Base-by-base conservation (phyloP, 23 red algal species). In the Gracilaria gracilis region DNA sequence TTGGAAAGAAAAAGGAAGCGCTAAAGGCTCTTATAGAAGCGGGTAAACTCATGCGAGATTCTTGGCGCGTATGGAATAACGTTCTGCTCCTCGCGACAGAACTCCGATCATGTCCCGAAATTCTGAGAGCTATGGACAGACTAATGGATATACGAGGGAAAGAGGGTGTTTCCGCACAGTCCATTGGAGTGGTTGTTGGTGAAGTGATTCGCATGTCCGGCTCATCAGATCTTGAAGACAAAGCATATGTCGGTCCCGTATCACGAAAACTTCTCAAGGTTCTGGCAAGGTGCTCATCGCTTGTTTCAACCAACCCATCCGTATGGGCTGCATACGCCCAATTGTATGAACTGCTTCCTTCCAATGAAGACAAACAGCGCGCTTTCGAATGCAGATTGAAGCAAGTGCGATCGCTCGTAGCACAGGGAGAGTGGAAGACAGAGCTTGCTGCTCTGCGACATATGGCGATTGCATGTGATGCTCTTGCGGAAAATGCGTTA, bases 11-110 rank as follows among this genome's bases (percentile, higher is more conserved):
- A 28, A 91, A 93, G 51, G 91, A 91, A 77, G 93, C 88, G 16
- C 58, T 98, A 27, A 89, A 69, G 25, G 91, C 91, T 79, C 77
- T 97, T 20, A 55, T 40, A 62, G 67, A 97, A 75, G 95, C 95
- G 17, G 86, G 67, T 33, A 91, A 88, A 38, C 59, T 55, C 7
- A 86, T 67, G 69, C 70, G 87, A 74, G 91, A 94, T 44, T 92
- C 87, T 15, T 97, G 95, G 95, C 91, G 83, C 7, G 25, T 97
- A 4, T 92, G 87, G 95, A 53, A 89, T 53, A 92, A 97, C 49
- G 58, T 92, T 20, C 57, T 97, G 57, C 61, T 77, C 7, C 80
- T 92, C 14, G 82, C 95, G 25, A 91, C 79, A 4, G 91, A 88
- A 33, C 69, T 82, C 42, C 55, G 44, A 24, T 79, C 86, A 28